A percentile compares a stretch with the other conserved stretches of the same genome.
phyloP scores from a whole-genome alignment of 2,329 filamentous ascomycete genomes.

The Verticillium alfalfae region DNA sequence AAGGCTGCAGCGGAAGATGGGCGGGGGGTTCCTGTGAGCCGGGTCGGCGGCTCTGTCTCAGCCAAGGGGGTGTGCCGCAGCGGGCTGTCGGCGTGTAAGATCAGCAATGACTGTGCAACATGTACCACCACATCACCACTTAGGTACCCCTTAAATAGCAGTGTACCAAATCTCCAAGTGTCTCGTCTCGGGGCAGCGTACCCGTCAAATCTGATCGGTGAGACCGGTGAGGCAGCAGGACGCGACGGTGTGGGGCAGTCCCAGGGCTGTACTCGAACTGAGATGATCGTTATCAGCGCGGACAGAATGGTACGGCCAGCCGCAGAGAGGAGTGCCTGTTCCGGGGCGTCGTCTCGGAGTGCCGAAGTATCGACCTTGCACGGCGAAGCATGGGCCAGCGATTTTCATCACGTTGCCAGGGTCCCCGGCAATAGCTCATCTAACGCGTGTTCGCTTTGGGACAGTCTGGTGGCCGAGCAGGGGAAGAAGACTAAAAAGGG shows the following conservation, averaged over 20 bases:
- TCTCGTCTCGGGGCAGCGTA: not conserved
- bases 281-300: not conserved
- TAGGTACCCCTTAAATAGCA: not conserved
- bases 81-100: not conserved
- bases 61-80: not conserved
- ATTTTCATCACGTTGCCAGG: not conserved
- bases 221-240: not conserved
- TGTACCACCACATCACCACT: too few species aligned
- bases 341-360: not conserved
- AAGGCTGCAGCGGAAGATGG: slow-evolving; percentile 19
- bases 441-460: not conserved
- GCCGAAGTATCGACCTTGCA: not conserved
- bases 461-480: not conserved
- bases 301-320: not conserved
- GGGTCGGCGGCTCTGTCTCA: not conserved
- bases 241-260: not conserved
- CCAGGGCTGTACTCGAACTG: not conserved
- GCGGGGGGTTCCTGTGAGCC: slow-evolving; percentile 17
- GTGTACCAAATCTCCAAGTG: not conserved
- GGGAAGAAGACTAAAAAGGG: not conserved
- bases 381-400: not conserved
- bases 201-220: not conserved
- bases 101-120: not conserved
- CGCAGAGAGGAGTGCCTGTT: not conserved
- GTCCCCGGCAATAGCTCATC: not conserved